Conservation (phyloP, 1,139 yeast species). For the Candida mesenterica region DNA sequence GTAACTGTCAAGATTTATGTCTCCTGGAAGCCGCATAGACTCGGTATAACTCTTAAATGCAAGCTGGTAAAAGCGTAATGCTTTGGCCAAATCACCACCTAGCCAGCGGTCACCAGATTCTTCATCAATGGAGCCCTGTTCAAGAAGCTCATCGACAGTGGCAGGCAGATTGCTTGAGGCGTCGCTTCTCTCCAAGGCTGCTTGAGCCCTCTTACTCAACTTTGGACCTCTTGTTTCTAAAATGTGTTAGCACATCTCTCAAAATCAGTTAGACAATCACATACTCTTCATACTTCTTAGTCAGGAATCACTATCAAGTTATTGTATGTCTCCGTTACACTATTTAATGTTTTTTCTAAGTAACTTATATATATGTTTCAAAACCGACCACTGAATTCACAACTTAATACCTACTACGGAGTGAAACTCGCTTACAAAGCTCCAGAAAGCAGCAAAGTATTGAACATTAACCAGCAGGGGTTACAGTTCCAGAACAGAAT, state of each 20-base stretch:
- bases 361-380: too few species aligned
- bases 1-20: conserved; percentile 32
- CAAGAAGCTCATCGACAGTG: conserved; percentile 47
- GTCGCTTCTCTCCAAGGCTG: conserved; percentile 12
- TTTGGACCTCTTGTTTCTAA: conserved; percentile 18
- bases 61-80: conserved; percentile 51
- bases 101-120: conserved; percentile 61
- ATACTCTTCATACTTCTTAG: conserved; percentile 6
- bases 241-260: conserved; percentile 1
- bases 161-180: conserved; percentile 22
- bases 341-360: too few species aligned
- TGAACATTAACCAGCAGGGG: too few species aligned
- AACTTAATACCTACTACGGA: too few species aligned
- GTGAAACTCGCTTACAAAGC: too few species aligned
- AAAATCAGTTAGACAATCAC: background rate
- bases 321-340: too few species aligned
- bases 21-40: conserved; percentile 24
- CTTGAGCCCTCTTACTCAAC: conserved; percentile 19
- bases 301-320: background rate
- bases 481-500: too few species aligned
- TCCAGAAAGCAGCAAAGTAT: too few species aligned
- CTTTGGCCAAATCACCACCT: conserved; percentile 52
- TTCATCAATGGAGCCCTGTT: conserved; percentile 48
- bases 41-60: conserved; percentile 39
- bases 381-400: too few species aligned